These are phyloP conservation scores for Diaporthe sp. DNA, from an alignment of 2,329 filamentous ascomycete species.

Conservation along the genomic window DNA sequence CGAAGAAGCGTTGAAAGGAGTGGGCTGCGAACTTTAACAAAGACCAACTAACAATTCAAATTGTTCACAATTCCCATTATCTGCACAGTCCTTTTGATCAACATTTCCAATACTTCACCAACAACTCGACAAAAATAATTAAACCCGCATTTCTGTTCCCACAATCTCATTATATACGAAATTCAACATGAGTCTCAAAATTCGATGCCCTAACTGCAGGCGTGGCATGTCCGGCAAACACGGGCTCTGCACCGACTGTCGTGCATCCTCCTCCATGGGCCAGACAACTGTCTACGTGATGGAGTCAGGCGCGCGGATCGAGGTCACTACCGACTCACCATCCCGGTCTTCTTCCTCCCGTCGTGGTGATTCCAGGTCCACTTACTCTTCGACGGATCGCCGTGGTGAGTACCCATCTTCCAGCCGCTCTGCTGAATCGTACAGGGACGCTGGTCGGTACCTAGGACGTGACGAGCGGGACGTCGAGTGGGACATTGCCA, in stretches of 20 bases:
- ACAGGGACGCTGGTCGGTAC: not conserved
- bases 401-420: not conserved
- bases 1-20: not conserved
- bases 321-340: not conserved
- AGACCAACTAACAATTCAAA: not conserved
- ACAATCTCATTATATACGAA: not conserved
- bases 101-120: not conserved
- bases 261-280: not conserved
- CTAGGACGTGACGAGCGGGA: not conserved
- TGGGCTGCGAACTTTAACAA: not conserved
- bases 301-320: not conserved
- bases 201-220: constrained; percentile 10
- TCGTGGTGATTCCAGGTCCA: not conserved
- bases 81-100: not conserved
- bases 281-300: not conserved
- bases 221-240: constrained; percentile 7
- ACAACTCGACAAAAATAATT: not conserved
- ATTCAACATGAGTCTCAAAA: constrained; percentile 7
- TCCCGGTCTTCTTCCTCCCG: not conserved
- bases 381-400: no score
- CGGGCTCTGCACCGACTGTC: not conserved
- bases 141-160: not conserved
- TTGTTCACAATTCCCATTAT: not conserved
- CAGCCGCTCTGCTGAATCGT: not conserved
- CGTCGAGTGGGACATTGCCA: not conserved